These are phyloP conservation scores for Gastrolobium villosum DNA, from an alignment of 306 rosid species.

Conservation along the genomic window DNA sequence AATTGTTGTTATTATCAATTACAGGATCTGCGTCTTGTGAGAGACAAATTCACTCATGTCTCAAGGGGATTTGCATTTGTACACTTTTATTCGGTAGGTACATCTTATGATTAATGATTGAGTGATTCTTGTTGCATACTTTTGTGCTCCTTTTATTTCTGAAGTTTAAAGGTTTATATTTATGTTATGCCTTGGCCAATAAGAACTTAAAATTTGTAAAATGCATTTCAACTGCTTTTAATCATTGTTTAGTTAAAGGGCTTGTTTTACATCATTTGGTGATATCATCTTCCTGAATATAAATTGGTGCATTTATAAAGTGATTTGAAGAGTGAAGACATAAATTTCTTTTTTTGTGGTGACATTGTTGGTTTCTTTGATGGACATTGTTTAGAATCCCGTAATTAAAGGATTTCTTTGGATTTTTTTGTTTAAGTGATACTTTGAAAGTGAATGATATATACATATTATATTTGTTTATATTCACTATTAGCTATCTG, in stretches of 20 bases:
- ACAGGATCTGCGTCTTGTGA: slow-evolving; percentile 98
- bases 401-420: slow-evolving; percentile 1
- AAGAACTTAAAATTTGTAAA: not conserved
- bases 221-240: slow-evolving; percentile 1
- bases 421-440: slow-evolving; percentile 3
- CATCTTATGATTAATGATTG: slow-evolving; percentile 30
- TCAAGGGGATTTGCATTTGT: slow-evolving; percentile 99
- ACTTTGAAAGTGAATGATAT: not conserved
- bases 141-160: slow-evolving; percentile 22
- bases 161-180: not conserved
- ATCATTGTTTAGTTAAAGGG: not conserved
- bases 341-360: slow-evolving; percentile 12
- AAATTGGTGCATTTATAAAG: not conserved
- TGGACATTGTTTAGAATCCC: not conserved
- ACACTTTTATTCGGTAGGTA: slow-evolving; percentile 92
- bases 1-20: slow-evolving; percentile 44
- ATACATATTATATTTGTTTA: not conserved
- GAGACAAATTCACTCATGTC: slow-evolving; percentile 98
- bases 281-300: slow-evolving; percentile 26
- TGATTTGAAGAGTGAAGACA: slow-evolving; percentile 17
- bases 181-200: slow-evolving; percentile 5
- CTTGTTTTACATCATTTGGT: slow-evolving; percentile 11
- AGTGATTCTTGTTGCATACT: slow-evolving; percentile 27
- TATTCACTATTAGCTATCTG: not conserved
- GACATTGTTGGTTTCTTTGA: slow-evolving; percentile 29